Conservation (phyloP, 225 moss, liverwort and hornwort genomes). For the Anthoceros angustus region DNA sequence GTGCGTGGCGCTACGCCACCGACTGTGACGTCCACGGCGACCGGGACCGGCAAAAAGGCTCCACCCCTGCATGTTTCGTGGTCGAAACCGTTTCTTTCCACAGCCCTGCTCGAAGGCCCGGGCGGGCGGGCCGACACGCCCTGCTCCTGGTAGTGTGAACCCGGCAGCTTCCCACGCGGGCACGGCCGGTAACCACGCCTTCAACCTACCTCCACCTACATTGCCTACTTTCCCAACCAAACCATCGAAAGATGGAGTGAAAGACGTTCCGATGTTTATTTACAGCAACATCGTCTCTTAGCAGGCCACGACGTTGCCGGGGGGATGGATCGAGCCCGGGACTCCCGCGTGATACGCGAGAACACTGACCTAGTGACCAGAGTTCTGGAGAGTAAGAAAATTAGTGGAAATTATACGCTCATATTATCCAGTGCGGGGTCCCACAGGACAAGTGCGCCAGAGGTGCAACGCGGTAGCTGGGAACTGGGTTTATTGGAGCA, state of each 20-base stretch:
- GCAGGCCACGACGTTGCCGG: conserved; percentile 2
- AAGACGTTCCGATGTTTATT: not conserved
- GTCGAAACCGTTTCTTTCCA: no score
- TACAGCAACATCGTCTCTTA: not conserved
- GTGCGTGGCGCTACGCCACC: no score
- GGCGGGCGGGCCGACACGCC: no score
- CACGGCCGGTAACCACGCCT: not conserved
- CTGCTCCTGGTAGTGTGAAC: no score
- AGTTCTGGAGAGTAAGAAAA: not conserved
- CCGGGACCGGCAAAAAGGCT: no score
- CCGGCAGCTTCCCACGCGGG: not conserved
- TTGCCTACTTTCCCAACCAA: not conserved
- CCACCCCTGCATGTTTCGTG: no score
- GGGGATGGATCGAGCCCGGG: conserved; percentile 10
- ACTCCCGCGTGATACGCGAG: conserved; percentile 16
- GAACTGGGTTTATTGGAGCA: no score
- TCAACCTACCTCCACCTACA: not conserved
- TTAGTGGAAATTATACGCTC: not conserved
- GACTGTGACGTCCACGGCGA: no score
- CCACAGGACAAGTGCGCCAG: no score
- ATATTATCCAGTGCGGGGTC: not conserved
- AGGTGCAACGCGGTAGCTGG: no score
- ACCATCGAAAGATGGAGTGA: no score
- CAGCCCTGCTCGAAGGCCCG: not conserved
- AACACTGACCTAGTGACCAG: conserved; percentile 7